A percentile compares a stretch with the other conserved stretches of the same genome.
Conservation (phyloP, 352 stramenopile species). For the Phytophthora megakarya region DNA sequence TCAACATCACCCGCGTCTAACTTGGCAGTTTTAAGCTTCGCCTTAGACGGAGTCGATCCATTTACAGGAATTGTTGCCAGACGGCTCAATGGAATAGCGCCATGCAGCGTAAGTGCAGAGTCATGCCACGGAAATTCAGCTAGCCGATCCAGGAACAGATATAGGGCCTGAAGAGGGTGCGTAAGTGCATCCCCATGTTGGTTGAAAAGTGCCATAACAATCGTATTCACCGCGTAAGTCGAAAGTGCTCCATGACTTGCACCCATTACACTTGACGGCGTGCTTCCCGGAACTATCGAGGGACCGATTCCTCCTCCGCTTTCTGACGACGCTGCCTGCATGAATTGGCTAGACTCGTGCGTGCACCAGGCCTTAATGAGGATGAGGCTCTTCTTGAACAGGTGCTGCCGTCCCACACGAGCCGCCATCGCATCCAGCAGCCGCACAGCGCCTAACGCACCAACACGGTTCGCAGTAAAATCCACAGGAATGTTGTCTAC, state of each 20-base stretch:
- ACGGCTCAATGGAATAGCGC: constrained; percentile 58
- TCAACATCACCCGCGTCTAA: constrained; percentile 55
- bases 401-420: constrained; percentile 73
- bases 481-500: constrained; percentile 91
- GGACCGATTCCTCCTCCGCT: constrained; percentile 18
- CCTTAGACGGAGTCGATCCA: constrained; percentile 18
- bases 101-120: constrained; percentile 79
- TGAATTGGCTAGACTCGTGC: constrained; percentile 79
- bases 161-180: constrained; percentile 83
- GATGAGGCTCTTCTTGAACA: constrained; percentile 90
- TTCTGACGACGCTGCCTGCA: constrained; percentile 36
- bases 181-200: constrained; percentile 68
- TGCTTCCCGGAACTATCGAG: constrained; percentile 16
- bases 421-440: constrained; percentile 86
- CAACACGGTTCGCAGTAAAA: constrained; percentile 86
- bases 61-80: constrained; percentile 52
- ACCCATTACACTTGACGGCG: constrained; percentile 68
- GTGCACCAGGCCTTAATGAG: constrained; percentile 92
- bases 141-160: constrained; percentile 86
- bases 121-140: constrained; percentile 88
- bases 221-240: constrained; percentile 89
- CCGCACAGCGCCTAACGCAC: constrained; percentile 76
- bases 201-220: constrained; percentile 91
- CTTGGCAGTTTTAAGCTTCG: constrained; percentile 26
- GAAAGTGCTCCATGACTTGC: constrained; percentile 79